Evolutionary conservation across 1,284 basidiomycete species (phyloP).

Genomic region (Volvariella surrecta): DNA sequence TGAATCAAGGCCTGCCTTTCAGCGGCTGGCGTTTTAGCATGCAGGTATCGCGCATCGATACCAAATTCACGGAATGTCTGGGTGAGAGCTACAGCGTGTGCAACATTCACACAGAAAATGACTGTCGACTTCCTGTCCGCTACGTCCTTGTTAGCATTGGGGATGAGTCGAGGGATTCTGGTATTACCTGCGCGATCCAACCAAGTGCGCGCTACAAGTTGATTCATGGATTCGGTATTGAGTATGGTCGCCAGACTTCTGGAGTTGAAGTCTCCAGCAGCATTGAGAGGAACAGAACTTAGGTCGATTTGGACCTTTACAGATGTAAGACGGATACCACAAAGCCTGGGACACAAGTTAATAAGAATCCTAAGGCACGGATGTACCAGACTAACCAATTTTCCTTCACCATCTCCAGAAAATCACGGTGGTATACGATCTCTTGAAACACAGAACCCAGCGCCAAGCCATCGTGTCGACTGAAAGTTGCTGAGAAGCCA

Average conservation of each 20-base stretch:
- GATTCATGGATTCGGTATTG: conserved; percentile 71
- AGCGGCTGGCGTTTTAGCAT: conserved; percentile 57
- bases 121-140: conserved; percentile 75
- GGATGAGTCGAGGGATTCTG: conserved; percentile 2
- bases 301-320: conserved; percentile 72
- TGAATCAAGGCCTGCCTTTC: conserved; percentile 63
- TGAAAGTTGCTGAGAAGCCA: conserved; percentile 95
- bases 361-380: conserved; percentile 1
- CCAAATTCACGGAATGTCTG: conserved; percentile 68
- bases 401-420: conserved; percentile 89
- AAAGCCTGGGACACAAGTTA: conserved; percentile 50
- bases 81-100: conserved; percentile 78
- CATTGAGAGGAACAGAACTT: conserved; percentile 55
- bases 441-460: conserved; percentile 84
- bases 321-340: conserved; percentile 75
- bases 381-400: conserved; percentile 54
- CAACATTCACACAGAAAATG: conserved; percentile 84
- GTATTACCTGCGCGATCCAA: conserved; percentile 65
- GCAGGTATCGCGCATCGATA: conserved; percentile 81
- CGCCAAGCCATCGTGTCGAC: conserved; percentile 85
- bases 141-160: conserved; percentile 15
- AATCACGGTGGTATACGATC: conserved; percentile 94
- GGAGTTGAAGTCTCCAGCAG: conserved; percentile 75
- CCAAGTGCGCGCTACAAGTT: conserved; percentile 74
- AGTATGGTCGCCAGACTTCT: conserved; percentile 71